These are phyloP conservation scores for Globisporangium recalcitrans DNA, from an alignment of 352 stramenopile species.

Conservation along the genomic window DNA sequence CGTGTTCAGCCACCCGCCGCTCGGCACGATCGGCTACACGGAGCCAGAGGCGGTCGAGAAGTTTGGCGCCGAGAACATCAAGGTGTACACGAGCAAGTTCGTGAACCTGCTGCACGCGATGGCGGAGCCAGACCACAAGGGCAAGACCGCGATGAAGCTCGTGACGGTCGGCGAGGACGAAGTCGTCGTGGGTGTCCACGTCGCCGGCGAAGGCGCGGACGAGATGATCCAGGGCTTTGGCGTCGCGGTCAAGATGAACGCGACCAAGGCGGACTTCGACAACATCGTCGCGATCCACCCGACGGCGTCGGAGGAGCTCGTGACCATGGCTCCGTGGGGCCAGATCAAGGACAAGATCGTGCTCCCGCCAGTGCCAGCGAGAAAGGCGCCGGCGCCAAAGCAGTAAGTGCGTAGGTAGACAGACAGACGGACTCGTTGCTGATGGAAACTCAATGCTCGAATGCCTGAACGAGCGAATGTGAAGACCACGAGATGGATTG, in stretches of 20 bases:
- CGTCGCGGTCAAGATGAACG: slow-evolving; percentile 97
- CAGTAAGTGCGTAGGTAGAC: slow-evolving; percentile 16
- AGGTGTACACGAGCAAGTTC: slow-evolving; percentile 94
- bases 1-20: slow-evolving; percentile 95
- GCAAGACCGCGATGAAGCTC: slow-evolving; percentile 93
- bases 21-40: slow-evolving; percentile 94
- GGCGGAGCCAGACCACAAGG: slow-evolving; percentile 87
- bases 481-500: too few species aligned
- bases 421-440: too few species aligned
- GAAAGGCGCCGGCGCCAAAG: slow-evolving; percentile 9
- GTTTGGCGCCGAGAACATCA: slow-evolving; percentile 92
- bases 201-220: slow-evolving; percentile 91
- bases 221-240: slow-evolving; percentile 98
- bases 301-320: slow-evolving; percentile 94
- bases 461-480: too few species aligned
- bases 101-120: slow-evolving; percentile 94
- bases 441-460: too few species aligned
- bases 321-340: slow-evolving; percentile 90
- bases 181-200: slow-evolving; percentile 94
- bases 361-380: slow-evolving; percentile 16
- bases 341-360: slow-evolving; percentile 76
- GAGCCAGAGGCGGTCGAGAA: slow-evolving; percentile 89
- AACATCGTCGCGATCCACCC: slow-evolving; percentile 94
- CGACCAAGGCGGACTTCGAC: slow-evolving; percentile 96
- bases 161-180: slow-evolving; percentile 83